These are phyloP conservation scores for Tubosaeta sp. DNA, from an alignment of 768 basidiomycete species.

Conservation along the genomic window DNA sequence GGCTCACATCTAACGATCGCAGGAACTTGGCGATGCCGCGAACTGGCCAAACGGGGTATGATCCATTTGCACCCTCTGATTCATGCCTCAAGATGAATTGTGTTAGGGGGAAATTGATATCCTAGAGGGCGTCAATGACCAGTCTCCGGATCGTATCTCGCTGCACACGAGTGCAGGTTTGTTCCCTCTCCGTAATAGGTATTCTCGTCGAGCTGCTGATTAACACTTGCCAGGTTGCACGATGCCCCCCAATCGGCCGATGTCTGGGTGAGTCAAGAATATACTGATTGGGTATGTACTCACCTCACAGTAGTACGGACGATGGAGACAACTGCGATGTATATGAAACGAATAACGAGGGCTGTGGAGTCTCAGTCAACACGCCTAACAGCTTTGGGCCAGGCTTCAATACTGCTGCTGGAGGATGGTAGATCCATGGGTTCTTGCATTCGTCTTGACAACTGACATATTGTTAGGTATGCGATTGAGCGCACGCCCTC, in stretches of 20 bases:
- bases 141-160: constrained; percentile 22
- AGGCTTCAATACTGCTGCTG: constrained; percentile 32
- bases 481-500: constrained; percentile 31
- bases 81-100: background rate
- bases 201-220: background rate
- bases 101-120: constrained; percentile 32
- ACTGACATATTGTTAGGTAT: constrained; percentile 27
- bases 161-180: constrained; percentile 27
- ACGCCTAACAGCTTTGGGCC: constrained; percentile 30
- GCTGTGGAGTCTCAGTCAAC: constrained; percentile 30
- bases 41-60: constrained; percentile 26
- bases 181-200: background rate
- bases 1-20: background rate
- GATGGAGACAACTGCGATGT: constrained; percentile 29
- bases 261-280: constrained; percentile 26
- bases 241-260: constrained; percentile 28
- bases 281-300: background rate
- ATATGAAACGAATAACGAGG: constrained; percentile 23
- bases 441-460: background rate
- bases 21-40: constrained; percentile 22
- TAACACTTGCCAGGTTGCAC: constrained; percentile 23
- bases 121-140: constrained; percentile 33
- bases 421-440: constrained; percentile 33
- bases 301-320: constrained; percentile 13
- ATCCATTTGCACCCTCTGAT: background rate